Evolutionary conservation across 73 alveolate genomes (phyloP).

Genomic region (Symbiodinium pilosum): DNA sequence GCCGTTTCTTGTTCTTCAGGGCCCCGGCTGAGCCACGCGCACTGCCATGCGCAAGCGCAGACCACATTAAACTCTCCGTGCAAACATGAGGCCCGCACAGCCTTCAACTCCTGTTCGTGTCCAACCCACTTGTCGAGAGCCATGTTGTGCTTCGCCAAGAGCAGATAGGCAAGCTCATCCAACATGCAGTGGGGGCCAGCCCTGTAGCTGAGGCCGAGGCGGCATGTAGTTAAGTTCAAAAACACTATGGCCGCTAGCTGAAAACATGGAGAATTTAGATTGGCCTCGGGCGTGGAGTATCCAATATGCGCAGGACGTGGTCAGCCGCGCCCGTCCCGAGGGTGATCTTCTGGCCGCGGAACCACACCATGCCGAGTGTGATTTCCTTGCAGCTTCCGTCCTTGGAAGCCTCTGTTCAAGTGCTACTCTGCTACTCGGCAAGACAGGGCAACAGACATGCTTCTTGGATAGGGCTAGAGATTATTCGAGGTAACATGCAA

Average conservation of each 20-base stretch:
- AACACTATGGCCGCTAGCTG: background rate
- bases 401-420: background rate
- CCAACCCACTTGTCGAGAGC: background rate
- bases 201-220: background rate
- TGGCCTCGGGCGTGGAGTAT: background rate
- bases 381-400: background rate
- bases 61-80: background rate
- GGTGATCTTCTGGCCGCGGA: background rate
- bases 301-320: background rate
- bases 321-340: background rate
- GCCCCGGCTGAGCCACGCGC: background rate
- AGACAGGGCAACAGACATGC: background rate
- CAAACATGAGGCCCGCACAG: background rate
- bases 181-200: background rate
- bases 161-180: background rate
- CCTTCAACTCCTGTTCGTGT: background rate
- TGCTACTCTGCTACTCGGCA: background rate
- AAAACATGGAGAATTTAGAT: background rate
- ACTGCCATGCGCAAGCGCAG: background rate
- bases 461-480: background rate
- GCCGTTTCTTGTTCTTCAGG: background rate
- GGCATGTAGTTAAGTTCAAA: background rate
- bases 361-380: background rate
- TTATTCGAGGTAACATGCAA: background rate
- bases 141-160: background rate